Percentiles rank a stretch among this genome's conserved stretches.
Evolutionary conservation across 169 alveolate species (phyloP).

Genomic region (Toxoplasma gondii): DNA sequence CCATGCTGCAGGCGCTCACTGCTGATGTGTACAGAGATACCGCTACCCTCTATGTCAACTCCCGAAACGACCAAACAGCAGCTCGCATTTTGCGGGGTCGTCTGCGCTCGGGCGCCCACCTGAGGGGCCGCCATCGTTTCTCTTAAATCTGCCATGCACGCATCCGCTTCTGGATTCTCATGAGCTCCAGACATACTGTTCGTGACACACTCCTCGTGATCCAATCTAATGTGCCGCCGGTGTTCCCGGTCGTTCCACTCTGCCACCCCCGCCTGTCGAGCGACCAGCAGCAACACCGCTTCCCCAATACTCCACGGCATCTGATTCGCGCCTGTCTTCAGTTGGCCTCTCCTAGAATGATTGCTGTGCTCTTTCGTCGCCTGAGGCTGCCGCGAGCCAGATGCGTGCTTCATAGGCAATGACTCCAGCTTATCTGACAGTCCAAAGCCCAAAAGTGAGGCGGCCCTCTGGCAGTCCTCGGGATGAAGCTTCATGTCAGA

Average conservation of each 20-base stretch:
- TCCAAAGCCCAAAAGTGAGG: too few species aligned
- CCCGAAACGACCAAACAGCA: background rate
- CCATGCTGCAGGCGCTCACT: constrained; percentile 14
- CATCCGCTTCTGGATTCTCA: too few species aligned
- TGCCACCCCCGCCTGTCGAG: constrained; percentile 10
- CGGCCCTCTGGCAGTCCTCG: too few species aligned
- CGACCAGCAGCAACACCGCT: constrained; percentile 3
- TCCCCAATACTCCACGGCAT: constrained; percentile 30
- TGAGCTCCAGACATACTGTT: too few species aligned
- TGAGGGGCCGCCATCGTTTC: too few species aligned
- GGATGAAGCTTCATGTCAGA: background rate
- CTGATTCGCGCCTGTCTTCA: background rate
- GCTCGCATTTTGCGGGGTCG: background rate
- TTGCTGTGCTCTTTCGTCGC: too few species aligned
- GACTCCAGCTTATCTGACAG: too few species aligned
- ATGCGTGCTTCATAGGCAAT: too few species aligned
- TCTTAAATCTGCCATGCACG: too few species aligned
- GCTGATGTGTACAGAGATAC: background rate
- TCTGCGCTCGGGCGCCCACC: background rate
- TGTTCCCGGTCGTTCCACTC: background rate
- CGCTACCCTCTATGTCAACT: background rate
- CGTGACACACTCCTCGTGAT: too few species aligned
- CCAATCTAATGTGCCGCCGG: too few species aligned
- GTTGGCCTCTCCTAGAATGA: background rate
- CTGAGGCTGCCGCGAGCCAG: too few species aligned